phyloP scores from a whole-genome alignment of 2,329 filamentous ascomycete species.

The Xylariales sp. region DNA sequence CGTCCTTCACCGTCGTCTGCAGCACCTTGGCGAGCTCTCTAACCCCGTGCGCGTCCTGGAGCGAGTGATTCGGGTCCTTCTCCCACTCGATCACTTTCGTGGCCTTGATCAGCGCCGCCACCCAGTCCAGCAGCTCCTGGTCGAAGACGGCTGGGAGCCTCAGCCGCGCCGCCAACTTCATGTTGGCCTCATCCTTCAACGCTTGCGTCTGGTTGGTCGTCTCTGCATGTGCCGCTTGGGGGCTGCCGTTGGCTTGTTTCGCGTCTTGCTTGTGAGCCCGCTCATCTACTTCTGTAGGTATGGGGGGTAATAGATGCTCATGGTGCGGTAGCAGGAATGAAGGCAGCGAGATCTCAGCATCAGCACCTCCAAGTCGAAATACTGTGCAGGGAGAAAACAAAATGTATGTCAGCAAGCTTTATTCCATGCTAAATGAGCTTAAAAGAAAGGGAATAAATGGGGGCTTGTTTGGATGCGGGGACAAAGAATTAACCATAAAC shows the following conservation, averaged over 20 bases:
- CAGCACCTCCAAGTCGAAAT: conserved; percentile 43
- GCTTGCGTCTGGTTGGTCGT: conserved; percentile 33
- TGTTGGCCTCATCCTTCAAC: conserved; percentile 41
- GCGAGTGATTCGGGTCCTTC: conserved; percentile 30
- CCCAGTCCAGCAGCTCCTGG: conserved; percentile 47
- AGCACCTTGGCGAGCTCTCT: conserved; percentile 4
- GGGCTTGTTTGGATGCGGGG: too few relatives aligned
- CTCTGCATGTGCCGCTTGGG: conserved; percentile 33
- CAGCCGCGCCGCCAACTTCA: conserved; percentile 42
- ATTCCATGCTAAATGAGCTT: too few relatives aligned
- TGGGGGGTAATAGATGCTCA: conserved; percentile 43
- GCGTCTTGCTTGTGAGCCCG: conserved; percentile 32
- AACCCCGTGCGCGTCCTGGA: conserved; percentile 9
- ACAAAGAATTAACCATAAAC: too few relatives aligned
- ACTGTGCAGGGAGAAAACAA: too few relatives aligned
- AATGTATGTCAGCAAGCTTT: too few relatives aligned
- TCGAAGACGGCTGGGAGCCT: conserved; percentile 44
- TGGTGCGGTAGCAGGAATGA: conserved; percentile 48
- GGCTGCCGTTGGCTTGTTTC: conserved; percentile 35
- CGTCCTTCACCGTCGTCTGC: conserved; percentile 30
- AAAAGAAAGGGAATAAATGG: too few relatives aligned
- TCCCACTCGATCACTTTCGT: conserved; percentile 52
- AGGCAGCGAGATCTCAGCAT: conserved; percentile 43
- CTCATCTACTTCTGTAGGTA: conserved; percentile 27
- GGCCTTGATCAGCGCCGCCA: conserved; percentile 51